Base-by-base conservation (phyloP, 2,329 filamentous ascomycete genomes). In the Bimuria novae-zelandiae region DNA sequence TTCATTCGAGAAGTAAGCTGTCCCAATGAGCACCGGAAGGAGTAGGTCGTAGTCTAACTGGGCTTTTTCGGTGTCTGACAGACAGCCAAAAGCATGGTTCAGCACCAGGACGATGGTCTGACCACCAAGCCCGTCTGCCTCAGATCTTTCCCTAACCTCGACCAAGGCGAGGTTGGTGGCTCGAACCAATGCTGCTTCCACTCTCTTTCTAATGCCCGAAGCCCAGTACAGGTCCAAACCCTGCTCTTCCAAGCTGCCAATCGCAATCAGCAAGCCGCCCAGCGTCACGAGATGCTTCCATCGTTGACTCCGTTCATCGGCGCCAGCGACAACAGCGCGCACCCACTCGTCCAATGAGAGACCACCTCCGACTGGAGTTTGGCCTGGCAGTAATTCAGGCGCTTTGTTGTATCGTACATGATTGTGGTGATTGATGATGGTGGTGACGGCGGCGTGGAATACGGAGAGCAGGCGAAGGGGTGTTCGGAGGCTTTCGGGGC, bases 201-300 rank as follows among this genome's bases (percentile, higher is more conserved):
- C 77, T 36, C 84, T 90, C 29, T 78, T 82, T 40, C 87, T 81
- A 70, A 93, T 79, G 45, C 80, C 74, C 27, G 79, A 75, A 4
- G 87, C 84, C n/a, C 84, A 83, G 53, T 82, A 81, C 40, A 85
- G 76, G 35, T 86, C 82, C 55, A 84, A 80, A 14, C 82, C 72
- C 33, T 72, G 68, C 61, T 73, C 67, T 59, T 75, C 70, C 22
- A 71, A 59, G 32, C 56, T 67, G 3, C 64, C 88, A 67, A 92
- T 87, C 7, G 90, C 91, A 68, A 93, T 82, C 52, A 96, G 75
- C 19, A 96, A 77, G 3, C 91, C 92, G 0, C 87, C 86, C 7
- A 96, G 82, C 4, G 92, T 82, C n/a, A 96, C 78, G 25, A 92
- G 75, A 72, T 96, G 92, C 71, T 91, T 87, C 91, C 91, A 96